Evolutionary conservation across 345 rosid genomes (phyloP).

Genomic region (Lepidium aucheri): DNA sequence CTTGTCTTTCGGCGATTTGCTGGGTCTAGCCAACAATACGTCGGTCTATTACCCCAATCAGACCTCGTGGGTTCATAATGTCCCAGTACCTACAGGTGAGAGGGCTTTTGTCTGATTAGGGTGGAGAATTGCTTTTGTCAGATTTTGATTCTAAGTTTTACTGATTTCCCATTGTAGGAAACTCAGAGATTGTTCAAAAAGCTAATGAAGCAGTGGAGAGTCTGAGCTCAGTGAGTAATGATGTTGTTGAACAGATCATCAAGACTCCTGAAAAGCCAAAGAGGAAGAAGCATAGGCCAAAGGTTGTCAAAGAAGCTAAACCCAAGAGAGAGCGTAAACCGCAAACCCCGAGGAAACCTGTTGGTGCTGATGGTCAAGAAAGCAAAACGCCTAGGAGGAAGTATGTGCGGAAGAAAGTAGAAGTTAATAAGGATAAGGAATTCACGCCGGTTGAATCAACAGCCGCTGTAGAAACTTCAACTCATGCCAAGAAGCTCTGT

Average conservation of each 20-base stretch:
- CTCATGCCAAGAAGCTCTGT: conserved; percentile 37
- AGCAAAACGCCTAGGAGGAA: conserved; percentile 48
- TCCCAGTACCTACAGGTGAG: neutral
- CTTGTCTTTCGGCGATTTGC: conserved; percentile 37
- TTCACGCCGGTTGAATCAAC: conserved; percentile 27
- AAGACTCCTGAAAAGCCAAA: conserved; percentile 67
- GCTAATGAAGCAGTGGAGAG: conserved; percentile 2
- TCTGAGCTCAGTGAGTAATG: conserved; percentile 18
- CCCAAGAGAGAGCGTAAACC: conserved; percentile 25
- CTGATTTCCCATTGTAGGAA: neutral
- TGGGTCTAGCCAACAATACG: conserved; percentile 52
- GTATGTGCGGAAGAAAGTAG: conserved; percentile 33
- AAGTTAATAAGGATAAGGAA: conserved; percentile 16
- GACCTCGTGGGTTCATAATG: neutral
- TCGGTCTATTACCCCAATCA: neutral
- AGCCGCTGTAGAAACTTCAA: conserved; percentile 15
- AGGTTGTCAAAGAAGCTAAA: conserved; percentile 56
- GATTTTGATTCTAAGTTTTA: neutral
- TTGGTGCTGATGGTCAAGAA: conserved; percentile 26
- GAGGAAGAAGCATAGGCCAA: conserved; percentile 83
- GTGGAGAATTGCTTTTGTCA: neutral
- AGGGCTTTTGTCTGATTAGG: neutral
- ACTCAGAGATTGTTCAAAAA: conserved; percentile 15
- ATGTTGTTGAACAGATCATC: conserved; percentile 28
- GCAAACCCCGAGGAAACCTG: conserved; percentile 27